Evolutionary conservation across 352 stramenopile genomes (phyloP).

Genomic region (Peronospora belbahrii): DNA sequence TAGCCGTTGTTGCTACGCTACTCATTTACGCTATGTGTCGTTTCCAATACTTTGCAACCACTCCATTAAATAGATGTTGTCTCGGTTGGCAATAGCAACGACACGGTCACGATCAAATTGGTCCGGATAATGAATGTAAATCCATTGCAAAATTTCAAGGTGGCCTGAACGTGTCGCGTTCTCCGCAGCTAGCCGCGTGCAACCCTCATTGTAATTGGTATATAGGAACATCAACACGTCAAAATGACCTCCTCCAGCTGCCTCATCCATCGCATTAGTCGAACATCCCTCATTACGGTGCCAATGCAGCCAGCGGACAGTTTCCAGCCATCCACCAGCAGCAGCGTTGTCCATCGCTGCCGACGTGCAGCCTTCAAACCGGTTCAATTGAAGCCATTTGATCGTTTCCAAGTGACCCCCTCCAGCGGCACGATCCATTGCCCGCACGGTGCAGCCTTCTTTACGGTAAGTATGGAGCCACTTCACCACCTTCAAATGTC

Average conservation of each 20-base stretch:
- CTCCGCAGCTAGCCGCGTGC: conserved; percentile 22
- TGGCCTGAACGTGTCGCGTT: conserved; percentile 14
- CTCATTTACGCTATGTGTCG: conserved; percentile 3
- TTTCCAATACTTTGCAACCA: conserved; percentile 24
- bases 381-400: conserved; percentile 22
- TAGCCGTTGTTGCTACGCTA: neutral
- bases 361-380: conserved; percentile 20
- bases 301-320: conserved; percentile 21
- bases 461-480: conserved; percentile 24
- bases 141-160: conserved; percentile 28
- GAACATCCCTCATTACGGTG: conserved; percentile 29
- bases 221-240: conserved; percentile 28
- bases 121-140: conserved; percentile 13
- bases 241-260: conserved; percentile 28
- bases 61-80: conserved; percentile 29
- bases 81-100: conserved; percentile 18
- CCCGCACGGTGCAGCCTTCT: conserved; percentile 20
- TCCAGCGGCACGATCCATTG: conserved; percentile 22
- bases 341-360: conserved; percentile 23
- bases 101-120: conserved; percentile 31
- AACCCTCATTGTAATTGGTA: conserved; percentile 17
- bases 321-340: conserved; percentile 18
- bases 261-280: conserved; percentile 29
- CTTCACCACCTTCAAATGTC: conserved; percentile 21
- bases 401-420: conserved; percentile 17